These are phyloP conservation scores for Colletotrichum liaoningense DNA, from an alignment of 2,329 filamentous ascomycete species.

Conservation along the genomic window DNA sequence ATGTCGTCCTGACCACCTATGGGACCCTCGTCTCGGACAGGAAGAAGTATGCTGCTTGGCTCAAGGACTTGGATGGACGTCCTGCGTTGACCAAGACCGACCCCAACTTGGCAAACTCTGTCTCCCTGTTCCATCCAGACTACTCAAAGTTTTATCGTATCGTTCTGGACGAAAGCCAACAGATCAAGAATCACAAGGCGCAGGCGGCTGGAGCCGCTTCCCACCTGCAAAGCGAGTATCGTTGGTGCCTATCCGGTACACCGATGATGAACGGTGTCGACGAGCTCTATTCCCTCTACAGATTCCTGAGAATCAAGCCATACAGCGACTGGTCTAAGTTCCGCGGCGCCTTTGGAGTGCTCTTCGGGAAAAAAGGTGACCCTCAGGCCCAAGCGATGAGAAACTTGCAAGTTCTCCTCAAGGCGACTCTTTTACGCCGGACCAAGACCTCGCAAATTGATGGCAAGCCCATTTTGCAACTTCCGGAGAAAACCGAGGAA, in stretches of 20 bases:
- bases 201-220: conserved; percentile 62
- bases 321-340: conserved; percentile 77
- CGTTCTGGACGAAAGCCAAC: conserved; percentile 84
- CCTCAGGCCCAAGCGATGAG: conserved; percentile 74
- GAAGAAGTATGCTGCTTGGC: conserved; percentile 61
- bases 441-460: conserved; percentile 85
- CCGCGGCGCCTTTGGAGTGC: conserved; percentile 56
- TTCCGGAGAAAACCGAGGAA: conserved; percentile 74
- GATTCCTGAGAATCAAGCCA: conserved; percentile 81
- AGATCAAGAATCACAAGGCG: conserved; percentile 79
- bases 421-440: conserved; percentile 83
- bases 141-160: conserved; percentile 74
- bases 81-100: conserved; percentile 51
- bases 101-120: conserved; percentile 49
- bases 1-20: conserved; percentile 84
- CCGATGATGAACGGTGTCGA: conserved; percentile 89
- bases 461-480: conserved; percentile 78
- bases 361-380: conserved; percentile 53
- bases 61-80: conserved; percentile 56
- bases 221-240: conserved; percentile 66
- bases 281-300: conserved; percentile 82
- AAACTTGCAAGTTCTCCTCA: conserved; percentile 79
- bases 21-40: conserved; percentile 76
- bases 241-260: conserved; percentile 83
- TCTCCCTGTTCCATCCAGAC: conserved; percentile 70